Conservation (phyloP, 768 basidiomycete genomes). For the Mycena maculata region DNA sequence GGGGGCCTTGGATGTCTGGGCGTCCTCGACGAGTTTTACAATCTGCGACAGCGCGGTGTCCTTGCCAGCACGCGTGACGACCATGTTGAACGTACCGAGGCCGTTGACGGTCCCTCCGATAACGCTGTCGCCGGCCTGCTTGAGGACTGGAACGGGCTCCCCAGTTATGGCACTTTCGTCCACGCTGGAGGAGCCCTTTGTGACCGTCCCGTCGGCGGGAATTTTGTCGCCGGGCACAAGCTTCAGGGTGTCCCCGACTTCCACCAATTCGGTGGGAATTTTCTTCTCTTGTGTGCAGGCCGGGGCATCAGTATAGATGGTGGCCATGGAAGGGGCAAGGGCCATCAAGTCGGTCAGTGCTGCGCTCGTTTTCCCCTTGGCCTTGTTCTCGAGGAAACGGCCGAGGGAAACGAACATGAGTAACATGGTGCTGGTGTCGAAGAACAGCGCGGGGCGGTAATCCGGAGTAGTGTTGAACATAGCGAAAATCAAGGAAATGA, state of each 20-base stretch:
- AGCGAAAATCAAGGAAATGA: conserved; percentile 75
- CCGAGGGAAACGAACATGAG: conserved; percentile 97
- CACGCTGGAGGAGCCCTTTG: conserved; percentile 86
- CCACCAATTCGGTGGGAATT: conserved; percentile 93
- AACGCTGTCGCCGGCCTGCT: conserved; percentile 84
- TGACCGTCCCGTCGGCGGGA: conserved; percentile 93
- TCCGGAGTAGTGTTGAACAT: conserved; percentile 70
- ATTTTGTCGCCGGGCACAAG: conserved; percentile 97
- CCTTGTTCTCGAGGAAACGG: conserved; percentile 94
- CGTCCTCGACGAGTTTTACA: conserved; percentile 96
- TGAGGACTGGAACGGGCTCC: conserved; percentile 89
- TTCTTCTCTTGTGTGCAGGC: conserved; percentile 87
- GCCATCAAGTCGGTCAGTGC: conserved; percentile 97
- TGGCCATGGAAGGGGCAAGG: conserved; percentile 94
- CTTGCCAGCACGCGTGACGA: conserved; percentile 93
- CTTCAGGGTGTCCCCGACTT: conserved; percentile 93
- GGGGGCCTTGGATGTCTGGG: conserved; percentile 97
- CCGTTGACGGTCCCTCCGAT: conserved; percentile 99
- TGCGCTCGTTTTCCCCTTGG: conserved; percentile 96
- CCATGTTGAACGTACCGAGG: conserved; percentile 96
- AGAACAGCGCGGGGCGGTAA: conserved; percentile 90
- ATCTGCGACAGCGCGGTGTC: conserved; percentile 98
- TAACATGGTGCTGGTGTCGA: conserved; percentile 99
- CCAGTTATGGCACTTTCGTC: conserved; percentile 98
- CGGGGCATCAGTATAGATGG: conserved; percentile 90